Base-by-base conservation (phyloP, 805 yeast genomes). In the Nakazawaea ambrosiae region DNA sequence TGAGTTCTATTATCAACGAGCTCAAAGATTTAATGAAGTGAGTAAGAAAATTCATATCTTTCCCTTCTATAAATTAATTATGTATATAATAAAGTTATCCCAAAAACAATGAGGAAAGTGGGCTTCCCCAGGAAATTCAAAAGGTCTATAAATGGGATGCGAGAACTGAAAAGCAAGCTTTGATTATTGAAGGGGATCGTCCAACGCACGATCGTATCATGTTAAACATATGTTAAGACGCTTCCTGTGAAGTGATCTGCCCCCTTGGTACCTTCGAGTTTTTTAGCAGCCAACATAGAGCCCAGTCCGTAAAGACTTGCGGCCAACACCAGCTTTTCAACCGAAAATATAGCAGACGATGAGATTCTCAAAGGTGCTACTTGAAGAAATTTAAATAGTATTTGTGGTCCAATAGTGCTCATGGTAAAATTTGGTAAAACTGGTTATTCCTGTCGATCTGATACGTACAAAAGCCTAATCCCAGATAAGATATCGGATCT, bases 331-430 rank as follows among this genome's bases (percentile, higher is more conserved):
- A 31, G 24, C 17, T 37, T 37, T 16, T 31, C 32, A 2, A 24
- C 25, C 5, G 40, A 15, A 6, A 32, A 14, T 20, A 37, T n/a
- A 4, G 27, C 31, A n/a, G 22, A 6, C 4, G 39, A 6, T 7
- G 39, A 30, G 12, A 23, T 9, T 24, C 16, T 36, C 11, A 34
- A 7, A 4, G 24, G 17, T 11, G 34, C 4, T 5, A 17, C 4
- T 26, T 11, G 14, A 3, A 36, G 31, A 11, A 27, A 20, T 27
- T 37, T 37, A 24, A 32, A 37, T 27, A 37, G 31, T 32, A 32
- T 18, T 37, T 31, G 40, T 22, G 18, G 33, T 14, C 40, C 33
- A 8, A 36, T 31, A 4, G 35, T 34, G 27, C 35, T 36, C 39
- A 36, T 36, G 20, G 29, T 36, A 11, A n/a, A n/a, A n/a, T n/a